Evolutionary conservation across 345 rosid species (phyloP).

Genomic region (Gossypium australe): DNA sequence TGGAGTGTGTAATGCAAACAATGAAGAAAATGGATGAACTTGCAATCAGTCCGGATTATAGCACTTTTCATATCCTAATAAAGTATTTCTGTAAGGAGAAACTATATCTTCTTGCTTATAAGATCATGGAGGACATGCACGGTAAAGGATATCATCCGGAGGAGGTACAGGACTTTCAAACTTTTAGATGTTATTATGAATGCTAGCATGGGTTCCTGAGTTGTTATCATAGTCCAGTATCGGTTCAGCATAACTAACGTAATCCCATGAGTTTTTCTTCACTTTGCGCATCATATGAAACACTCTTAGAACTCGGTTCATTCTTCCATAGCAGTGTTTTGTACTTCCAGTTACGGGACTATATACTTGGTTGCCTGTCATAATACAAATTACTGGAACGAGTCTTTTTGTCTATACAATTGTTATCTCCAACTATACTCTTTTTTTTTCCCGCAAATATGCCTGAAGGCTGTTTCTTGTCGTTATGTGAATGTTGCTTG

Average conservation of each 20-base stretch:
- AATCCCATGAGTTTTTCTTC: background rate
- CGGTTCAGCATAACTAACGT: background rate
- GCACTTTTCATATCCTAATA: constrained; percentile 70
- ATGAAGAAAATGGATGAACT: constrained; percentile 88
- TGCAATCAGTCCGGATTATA: constrained; percentile 63
- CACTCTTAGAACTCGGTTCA: background rate
- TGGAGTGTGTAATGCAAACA: constrained; percentile 72
- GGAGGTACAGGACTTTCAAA: constrained; percentile 49
- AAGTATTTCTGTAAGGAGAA: constrained; percentile 83
- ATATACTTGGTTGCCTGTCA: background rate
- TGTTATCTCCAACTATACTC: background rate
- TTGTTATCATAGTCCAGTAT: background rate
- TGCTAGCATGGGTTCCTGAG: background rate
- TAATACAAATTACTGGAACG: background rate
- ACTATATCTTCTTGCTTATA: constrained; percentile 76
- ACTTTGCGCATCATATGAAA: background rate
- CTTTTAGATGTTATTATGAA: background rate
- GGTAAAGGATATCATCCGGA: constrained; percentile 70
- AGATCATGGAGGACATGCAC: constrained; percentile 72
- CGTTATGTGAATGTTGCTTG: background rate
- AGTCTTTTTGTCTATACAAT: background rate
- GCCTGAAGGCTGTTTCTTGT: background rate
- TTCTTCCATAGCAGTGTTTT: background rate
- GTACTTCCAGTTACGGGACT: background rate
- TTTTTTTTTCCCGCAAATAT: background rate